These are phyloP conservation scores for Aureobasidium sp. DNA, from an alignment of 2,329 filamentous ascomycete genomes.

Conservation along the genomic window DNA sequence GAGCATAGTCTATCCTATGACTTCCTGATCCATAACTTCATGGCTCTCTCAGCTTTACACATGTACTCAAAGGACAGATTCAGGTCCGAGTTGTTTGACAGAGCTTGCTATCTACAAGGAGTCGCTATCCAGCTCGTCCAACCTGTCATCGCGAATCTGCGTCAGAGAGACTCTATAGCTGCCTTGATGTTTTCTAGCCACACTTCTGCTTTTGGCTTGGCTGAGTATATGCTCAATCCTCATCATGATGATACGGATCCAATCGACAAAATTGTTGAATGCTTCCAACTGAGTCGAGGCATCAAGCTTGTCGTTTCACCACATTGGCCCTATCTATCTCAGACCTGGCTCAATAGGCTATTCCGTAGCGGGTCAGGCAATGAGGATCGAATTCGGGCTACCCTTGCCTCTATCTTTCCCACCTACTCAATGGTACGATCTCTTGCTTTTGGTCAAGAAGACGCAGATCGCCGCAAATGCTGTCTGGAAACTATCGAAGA, in stretches of 20 bases:
- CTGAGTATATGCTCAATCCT: conserved; percentile 10
- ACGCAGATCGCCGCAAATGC: not conserved
- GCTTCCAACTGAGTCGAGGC: conserved; percentile 7
- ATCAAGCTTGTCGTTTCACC: not conserved
- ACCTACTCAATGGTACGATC: not conserved
- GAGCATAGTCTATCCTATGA: not conserved
- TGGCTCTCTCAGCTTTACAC: conserved; percentile 19
- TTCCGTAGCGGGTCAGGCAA: not conserved
- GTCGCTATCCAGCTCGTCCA: conserved; percentile 13
- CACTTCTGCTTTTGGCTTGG: conserved; percentile 13
- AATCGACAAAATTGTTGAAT: conserved; percentile 9
- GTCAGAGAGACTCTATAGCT: conserved; percentile 10
- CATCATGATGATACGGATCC: conserved; percentile 1
- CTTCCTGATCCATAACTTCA: conserved; percentile 15
- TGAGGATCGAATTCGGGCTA: not conserved
- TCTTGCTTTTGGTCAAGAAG: conserved; percentile 2
- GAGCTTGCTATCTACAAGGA: conserved; percentile 13
- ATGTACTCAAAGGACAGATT: not conserved
- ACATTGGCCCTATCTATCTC: not conserved
- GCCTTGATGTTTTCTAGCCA: conserved; percentile 14
- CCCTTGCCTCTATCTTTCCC: not conserved
- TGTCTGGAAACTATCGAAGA: not conserved
- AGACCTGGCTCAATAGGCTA: not conserved
- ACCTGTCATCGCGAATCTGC: conserved; percentile 6
- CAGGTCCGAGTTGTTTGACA: conserved; percentile 8